Evolutionary conservation across 352 stramenopile species (phyloP), one percentile per base, ranked within the genome.

Genomic region (Globisporangium yorkense): DNA sequence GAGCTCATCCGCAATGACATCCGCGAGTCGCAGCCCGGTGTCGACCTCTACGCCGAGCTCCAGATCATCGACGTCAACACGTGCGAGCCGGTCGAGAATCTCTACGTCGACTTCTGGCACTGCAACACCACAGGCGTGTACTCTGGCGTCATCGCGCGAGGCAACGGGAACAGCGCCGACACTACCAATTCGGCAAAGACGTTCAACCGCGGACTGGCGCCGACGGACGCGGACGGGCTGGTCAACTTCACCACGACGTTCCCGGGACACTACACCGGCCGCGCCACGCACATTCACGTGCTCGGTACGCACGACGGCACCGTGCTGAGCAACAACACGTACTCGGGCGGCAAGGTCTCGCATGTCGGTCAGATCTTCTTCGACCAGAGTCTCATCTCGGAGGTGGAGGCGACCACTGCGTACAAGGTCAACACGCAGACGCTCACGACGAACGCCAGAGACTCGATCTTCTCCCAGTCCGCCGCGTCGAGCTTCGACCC

Each of bases 301-400:
- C 29, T 64, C 15, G 58, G 50, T 2, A 54, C 51, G 9, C 51
- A 64, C 24, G 44, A 48, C 21, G 58, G 58, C 2, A 51, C 51
- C 5, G 15, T 64, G 2, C 39, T 65, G 33, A n/a, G 20, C 6
- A 65, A 65, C 51, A 65, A 65, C 51, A 65, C 58, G 31, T 65
- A 65, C 39, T 24, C 49, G 5, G 57, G 57, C 18, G 48, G 57
- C 9, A 46, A 21, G 12, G 57, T 16, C 0, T 37, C 57, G 15
- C 57, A 62, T 41, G 57, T 62, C n/a, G 57, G 57, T 6, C 57
- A 62, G 31, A 57, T 62, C 39, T 62, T 62, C 54, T 60, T 60
- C 31, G 54, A 60, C 16, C 54, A 60, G 51, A 35, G 10, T n/a
- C 43, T 59, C 24, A 59, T 59, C 27, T 12, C 54, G 18, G 10